Conservation (phyloP, 331 rosid species). For the Arachis monticola region DNA sequence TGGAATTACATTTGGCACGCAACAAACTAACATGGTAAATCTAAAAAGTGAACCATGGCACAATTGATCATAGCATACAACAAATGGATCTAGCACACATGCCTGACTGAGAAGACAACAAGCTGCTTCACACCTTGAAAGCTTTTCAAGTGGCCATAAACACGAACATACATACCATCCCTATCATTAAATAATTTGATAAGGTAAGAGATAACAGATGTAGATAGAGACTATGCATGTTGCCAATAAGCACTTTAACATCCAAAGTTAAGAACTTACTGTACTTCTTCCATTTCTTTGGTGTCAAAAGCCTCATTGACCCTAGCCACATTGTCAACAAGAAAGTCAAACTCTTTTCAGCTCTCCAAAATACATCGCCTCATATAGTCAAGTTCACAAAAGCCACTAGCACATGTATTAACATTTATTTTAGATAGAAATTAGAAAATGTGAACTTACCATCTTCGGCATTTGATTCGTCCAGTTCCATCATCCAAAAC, state of each 20-base stretch:
- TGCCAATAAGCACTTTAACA: background rate
- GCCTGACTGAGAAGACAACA: conserved; percentile 86
- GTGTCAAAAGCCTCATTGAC: conserved; percentile 76
- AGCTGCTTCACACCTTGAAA: conserved; percentile 74
- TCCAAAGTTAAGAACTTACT: conserved; percentile 44
- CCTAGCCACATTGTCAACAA: conserved; percentile 52
- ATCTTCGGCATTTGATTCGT: conserved; percentile 78
- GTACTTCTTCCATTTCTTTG: conserved; percentile 75
- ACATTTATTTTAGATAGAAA: conserved; percentile 11
- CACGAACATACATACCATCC: conserved; percentile 82
- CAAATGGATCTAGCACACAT: conserved; percentile 32
- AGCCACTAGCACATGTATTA: background rate
- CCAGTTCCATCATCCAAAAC: conserved; percentile 92
- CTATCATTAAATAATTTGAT: conserved; percentile 47
- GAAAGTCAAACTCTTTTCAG: conserved; percentile 15
- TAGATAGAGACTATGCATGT: background rate
- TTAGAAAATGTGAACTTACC: conserved; percentile 52
- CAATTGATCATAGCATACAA: background rate
- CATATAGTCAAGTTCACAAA: background rate
- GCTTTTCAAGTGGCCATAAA: conserved; percentile 80
- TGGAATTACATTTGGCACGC: conserved; percentile 14
- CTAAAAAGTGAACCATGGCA: background rate
- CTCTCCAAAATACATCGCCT: background rate
- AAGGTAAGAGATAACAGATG: conserved; percentile 17
- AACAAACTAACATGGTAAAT: conserved; percentile 2